Conservation (phyloP, 306 rosid genomes). For the Fagus crenata region DNA sequence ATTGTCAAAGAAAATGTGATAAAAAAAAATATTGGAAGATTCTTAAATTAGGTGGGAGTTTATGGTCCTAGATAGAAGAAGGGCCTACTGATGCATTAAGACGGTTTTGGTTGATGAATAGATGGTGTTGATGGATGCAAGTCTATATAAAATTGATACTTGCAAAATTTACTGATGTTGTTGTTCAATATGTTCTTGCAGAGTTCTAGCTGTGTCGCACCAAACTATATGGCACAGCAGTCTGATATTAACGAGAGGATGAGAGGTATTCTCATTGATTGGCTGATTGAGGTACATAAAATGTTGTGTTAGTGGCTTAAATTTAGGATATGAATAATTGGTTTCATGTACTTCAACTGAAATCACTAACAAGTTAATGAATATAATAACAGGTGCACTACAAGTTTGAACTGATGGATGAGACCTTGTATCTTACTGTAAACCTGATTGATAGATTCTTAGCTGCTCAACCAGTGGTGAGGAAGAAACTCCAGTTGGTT, state of each 20-base stretch:
- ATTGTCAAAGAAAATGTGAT: background rate
- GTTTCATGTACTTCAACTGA: background rate
- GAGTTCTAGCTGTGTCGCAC: constrained; percentile 40
- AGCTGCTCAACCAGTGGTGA: constrained; percentile 39
- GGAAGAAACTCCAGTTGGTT: constrained; percentile 62
- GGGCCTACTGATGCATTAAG: background rate
- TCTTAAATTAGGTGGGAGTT: background rate
- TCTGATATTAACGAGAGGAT: constrained; percentile 57
- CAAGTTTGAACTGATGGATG: constrained; percentile 67
- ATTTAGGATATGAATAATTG: background rate
- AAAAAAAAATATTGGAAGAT: background rate
- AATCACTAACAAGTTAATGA: background rate
- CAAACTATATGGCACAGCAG: constrained; percentile 50
- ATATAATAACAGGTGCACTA: constrained; percentile 50
- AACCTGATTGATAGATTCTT: constrained; percentile 59
- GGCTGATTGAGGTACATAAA: constrained; percentile 60
- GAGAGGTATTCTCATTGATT: constrained; percentile 63
- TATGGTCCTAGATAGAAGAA: background rate
- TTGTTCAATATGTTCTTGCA: constrained; percentile 22
- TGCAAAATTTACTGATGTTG: background rate
- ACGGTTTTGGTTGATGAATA: background rate
- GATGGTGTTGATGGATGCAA: background rate
- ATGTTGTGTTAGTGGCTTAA: background rate
- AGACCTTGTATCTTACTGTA: constrained; percentile 56
- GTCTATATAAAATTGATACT: too few species aligned